Evolutionary conservation across 1,284 basidiomycete species (phyloP), one percentile per base, ranked within the genome.

Genomic region (Limonomyces culmigenus): DNA sequence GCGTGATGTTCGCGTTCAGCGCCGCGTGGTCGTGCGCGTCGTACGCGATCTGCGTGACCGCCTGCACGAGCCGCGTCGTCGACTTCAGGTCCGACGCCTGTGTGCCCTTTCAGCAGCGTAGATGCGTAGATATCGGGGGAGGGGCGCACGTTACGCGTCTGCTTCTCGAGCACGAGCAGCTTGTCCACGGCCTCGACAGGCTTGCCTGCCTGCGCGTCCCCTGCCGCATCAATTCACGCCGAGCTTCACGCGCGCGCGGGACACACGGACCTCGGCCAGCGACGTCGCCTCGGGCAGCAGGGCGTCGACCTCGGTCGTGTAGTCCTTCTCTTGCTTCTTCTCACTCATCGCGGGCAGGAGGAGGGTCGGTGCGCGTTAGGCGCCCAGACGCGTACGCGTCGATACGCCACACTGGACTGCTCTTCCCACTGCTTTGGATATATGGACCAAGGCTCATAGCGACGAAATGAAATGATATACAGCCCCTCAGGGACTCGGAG

Each of bases 41-140:
- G 53, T 88, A 88, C 42, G 70, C 70, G 42, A 88, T 65, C 43
- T 78, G 68, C 18, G 73, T 60, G 39, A 84, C 68, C 21, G 78
- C 65, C 50, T 77, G 78, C 39, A 84, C 78, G 14, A 98, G 72
- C 35, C 83, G 74, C 21, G 84, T 83, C 1, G 95, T 98, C 16
- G 92, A 96, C 29, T 72, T 55, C 35, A 91, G 67, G 65, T 98
- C 95, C 37, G 92, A 83, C 12, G 93, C 89, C 89, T 95, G 47
- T 27, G 19, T 19, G 27, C 10, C 15, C 29, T 10, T 5, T 39
- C 2, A 43, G 18, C 10, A 29, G 18, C 5, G 19, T 4, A 10
- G 4, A n/a, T n/a, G 6, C 11, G 6, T 16, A 6, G 5, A 30
- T 29, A 17, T 11, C n/a, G n/a, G 6, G 16, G 6, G 25, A 8